Base-by-base conservation (phyloP, 1,284 basidiomycete genomes). In the Fomitopsis palustris region DNA sequence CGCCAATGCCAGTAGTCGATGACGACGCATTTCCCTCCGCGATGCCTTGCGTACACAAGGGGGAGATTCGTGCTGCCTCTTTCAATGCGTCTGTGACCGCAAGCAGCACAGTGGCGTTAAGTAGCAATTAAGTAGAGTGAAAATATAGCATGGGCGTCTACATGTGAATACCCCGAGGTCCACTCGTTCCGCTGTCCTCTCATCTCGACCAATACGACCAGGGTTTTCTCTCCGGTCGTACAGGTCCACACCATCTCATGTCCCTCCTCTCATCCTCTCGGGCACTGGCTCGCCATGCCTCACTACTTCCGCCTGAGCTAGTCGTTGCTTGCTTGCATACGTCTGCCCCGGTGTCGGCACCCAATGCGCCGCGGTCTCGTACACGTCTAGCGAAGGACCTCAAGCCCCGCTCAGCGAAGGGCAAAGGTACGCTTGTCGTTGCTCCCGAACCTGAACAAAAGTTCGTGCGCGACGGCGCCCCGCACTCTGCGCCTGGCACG, bases 401-500 rank as follows among this genome's bases (percentile, higher is more conserved):
- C 27, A 55, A 53, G 6, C 57, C 60, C 19, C 57, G 59, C 14
- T 37, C 54, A 2, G 16, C 33, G 17, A n/a, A 19, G 23, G 58
- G 55, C 16, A 12, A 41, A 14, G 39, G 14, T 31, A 63, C 10
- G 39, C 55, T 58, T 17, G 55, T 61, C 3, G 57, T 59, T 55
- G 59, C 57, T 14, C 51, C 57, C 29, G 12, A 51, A n/a, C 64
- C 59, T 35, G 12, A 51, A n/a, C 64, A 58, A 39, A 54, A 67
- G 2, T 72, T 71, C 27, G 31, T 42, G 4, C 70, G 74, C 12
- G 73, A 76, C 25, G 1, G 29, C 4, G 64, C 58, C 7, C 75
- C 74, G 3, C 76, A 76, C 56, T 52, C 49, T 8, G 4, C 49
- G 19, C 27, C 66, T 14, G 66, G 66, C 17, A 61, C 58, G 6